Conservation (phyloP, 2,329 filamentous ascomycete species). For the Simplicillium aogashimaense region DNA sequence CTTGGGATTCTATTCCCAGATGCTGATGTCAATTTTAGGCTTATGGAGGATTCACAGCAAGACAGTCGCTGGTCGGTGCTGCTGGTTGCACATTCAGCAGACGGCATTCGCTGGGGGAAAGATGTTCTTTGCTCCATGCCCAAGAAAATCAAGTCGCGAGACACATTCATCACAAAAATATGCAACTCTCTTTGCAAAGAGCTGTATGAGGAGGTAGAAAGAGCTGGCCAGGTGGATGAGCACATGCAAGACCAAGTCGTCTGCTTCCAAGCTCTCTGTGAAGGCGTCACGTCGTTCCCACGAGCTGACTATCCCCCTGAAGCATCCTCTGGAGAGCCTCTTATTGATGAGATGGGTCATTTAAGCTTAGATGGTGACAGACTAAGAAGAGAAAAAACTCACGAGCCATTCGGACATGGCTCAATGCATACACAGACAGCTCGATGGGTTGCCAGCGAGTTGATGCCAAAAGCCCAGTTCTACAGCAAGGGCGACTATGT, state of each 20-base stretch:
- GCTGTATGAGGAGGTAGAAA: conserved; percentile 32
- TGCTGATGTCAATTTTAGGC: conserved; percentile 31
- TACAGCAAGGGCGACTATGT: conserved; percentile 40
- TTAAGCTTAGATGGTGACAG: conserved; percentile 15
- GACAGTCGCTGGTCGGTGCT: conserved; percentile 44
- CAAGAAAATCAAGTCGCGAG: conserved; percentile 24
- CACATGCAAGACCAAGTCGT: conserved; percentile 53
- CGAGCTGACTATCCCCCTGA: conserved; percentile 13
- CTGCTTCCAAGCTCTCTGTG: conserved; percentile 47
- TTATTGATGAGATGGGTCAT: conserved; percentile 17
- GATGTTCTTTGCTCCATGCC: conserved; percentile 31
- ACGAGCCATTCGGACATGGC: conserved; percentile 45
- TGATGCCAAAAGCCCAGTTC: conserved; percentile 39
- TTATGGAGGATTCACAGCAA: conserved; percentile 40
- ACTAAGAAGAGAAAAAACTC: conserved; percentile 31
- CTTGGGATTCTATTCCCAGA: conserved; percentile 31
- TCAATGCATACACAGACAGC: conserved; percentile 49
- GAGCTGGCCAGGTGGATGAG: conserved; percentile 40
- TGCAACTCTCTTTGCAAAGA: conserved; percentile 33
- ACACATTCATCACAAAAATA: conserved; percentile 26
- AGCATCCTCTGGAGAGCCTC: conserved; percentile 5
- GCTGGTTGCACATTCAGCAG: conserved; percentile 41
- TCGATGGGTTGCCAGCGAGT: conserved; percentile 44
- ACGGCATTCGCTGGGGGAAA: conserved; percentile 35
- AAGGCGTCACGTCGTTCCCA: conserved; percentile 38